Conservation (phyloP, 2,329 filamentous ascomycete species). For the Helicocarpus griseus region DNA sequence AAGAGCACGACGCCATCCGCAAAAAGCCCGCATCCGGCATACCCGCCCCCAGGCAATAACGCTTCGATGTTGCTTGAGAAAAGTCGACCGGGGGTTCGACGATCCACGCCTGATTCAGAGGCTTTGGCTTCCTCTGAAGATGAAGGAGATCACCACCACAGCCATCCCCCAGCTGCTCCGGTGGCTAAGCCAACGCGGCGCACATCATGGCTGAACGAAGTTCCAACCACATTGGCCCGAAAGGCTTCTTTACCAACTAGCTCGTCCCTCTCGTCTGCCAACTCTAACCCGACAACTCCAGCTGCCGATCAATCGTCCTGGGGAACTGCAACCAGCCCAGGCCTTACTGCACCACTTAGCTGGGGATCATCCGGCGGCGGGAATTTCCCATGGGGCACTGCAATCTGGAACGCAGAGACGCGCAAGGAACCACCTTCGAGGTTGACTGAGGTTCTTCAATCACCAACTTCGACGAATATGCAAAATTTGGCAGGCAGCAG, state of each 20-base stretch:
- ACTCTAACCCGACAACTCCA: slow-evolving; percentile 73
- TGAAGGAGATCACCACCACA: slow-evolving; percentile 58
- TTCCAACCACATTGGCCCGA: slow-evolving; percentile 56
- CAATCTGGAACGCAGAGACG: slow-evolving; percentile 69
- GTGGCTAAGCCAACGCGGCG: slow-evolving; percentile 56
- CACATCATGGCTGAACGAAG: slow-evolving; percentile 80
- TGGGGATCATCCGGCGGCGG: slow-evolving; percentile 37
- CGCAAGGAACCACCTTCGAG: slow-evolving; percentile 68
- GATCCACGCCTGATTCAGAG: slow-evolving; percentile 88
- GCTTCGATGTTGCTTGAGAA: slow-evolving; percentile 65
- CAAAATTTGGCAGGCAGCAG: slow-evolving; percentile 39
- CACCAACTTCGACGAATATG: slow-evolving; percentile 56
- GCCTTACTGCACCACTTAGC: slow-evolving; percentile 30
- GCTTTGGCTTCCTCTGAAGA: slow-evolving; percentile 91
- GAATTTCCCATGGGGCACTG: slow-evolving; percentile 62
- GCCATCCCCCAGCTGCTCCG: slow-evolving; percentile 43
- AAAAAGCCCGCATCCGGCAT: slow-evolving; percentile 35
- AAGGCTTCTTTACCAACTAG: slow-evolving; percentile 66
- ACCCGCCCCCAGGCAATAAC: slow-evolving; percentile 43
- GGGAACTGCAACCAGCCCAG: slow-evolving; percentile 28
- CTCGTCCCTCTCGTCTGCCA: slow-evolving; percentile 65
- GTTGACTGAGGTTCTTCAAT: slow-evolving; percentile 64
- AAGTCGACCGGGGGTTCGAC: slow-evolving; percentile 56
- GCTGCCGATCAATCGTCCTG: slow-evolving; percentile 51
- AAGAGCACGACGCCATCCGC: slow-evolving; percentile 2